Base-by-base conservation (phyloP, 2,329 filamentous ascomycete species). In the Penicillium thymicola region DNA sequence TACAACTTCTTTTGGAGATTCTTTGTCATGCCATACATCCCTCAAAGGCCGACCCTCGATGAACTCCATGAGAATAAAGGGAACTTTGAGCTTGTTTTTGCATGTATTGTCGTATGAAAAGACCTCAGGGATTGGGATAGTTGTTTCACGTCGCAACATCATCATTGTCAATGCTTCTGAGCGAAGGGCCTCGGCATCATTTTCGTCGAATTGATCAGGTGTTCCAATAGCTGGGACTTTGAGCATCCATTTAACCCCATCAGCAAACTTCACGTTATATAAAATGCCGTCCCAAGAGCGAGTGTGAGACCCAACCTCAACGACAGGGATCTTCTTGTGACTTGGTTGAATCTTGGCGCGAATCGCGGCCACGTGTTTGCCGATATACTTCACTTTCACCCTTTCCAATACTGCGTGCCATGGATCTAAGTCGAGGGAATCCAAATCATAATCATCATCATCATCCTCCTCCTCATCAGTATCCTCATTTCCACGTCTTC, bases 111-210 rank as follows among this genome's bases (percentile, higher is more conserved):
- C 62, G 55, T 69, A 73, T 27, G 65, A 65, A 11, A 66, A 59
- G 41, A 71, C 65, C 3, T 67, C 54, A n/a, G 72, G 69, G 4
- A 72, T 18, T 23, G 67, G 69, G 40, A 72, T 66, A 1, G 62
- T 65, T 9, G 68, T 72, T 37, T 72, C 62, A 13, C 55, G 54
- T 49, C 64, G 63, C 10, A 74, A 50, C 2, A 71, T 46, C n/a
- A 57, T 59, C 69, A 73, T 72, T 9, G 66, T 69, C 30, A 61
- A 59, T 9, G 64, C 67, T 59, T 73, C 67, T 6, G 66, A 66
- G 48, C 54, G 50, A 41, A 56, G 40, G 48, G 44, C 25, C 18
- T 48, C 45, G 43, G 48, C 48, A 37, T 48, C 38, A 16, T 23
- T 30, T 28, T 52, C 44, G 44, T 34, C 47, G n/a, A 43, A 59